phyloP scores from a whole-genome alignment of 768 basidiomycete species.

The Termitomyces sp. region DNA sequence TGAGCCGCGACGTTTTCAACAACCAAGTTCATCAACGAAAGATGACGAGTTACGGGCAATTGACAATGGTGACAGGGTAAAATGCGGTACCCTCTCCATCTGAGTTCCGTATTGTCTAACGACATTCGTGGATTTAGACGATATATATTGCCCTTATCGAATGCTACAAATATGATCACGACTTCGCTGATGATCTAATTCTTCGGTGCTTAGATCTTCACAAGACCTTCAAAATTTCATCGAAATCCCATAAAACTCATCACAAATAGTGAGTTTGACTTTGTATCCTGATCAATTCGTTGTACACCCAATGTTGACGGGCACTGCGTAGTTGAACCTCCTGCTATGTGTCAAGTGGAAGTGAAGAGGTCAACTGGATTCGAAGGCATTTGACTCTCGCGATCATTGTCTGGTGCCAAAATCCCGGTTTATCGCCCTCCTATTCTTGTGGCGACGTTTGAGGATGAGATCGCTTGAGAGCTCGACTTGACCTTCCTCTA shows the following conservation, averaged over 20 bases:
- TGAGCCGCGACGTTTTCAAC: background rate
- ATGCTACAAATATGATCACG: background rate
- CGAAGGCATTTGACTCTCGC: background rate
- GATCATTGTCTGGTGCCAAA: background rate
- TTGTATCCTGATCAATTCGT: background rate
- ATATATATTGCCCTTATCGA: background rate
- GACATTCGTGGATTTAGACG: background rate
- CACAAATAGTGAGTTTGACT: background rate
- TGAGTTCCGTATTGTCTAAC: too few species aligned
- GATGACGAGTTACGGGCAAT: background rate
- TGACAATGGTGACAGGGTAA: slow-evolving; percentile 1
- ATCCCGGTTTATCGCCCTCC: too few species aligned
- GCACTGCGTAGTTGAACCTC: background rate
- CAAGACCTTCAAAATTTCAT: background rate
- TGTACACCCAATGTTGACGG: background rate
- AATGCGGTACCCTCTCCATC: background rate
- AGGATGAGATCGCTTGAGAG: background rate
- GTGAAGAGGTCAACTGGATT: too few species aligned
- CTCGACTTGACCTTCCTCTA: background rate
- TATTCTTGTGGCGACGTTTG: background rate
- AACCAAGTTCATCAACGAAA: background rate
- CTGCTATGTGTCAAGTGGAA: background rate
- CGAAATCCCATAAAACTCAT: background rate
- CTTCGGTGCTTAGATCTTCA: background rate
- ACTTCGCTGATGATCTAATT: background rate